Conservation (phyloP, 306 rosid genomes). For the Alnus glutinosa region DNA sequence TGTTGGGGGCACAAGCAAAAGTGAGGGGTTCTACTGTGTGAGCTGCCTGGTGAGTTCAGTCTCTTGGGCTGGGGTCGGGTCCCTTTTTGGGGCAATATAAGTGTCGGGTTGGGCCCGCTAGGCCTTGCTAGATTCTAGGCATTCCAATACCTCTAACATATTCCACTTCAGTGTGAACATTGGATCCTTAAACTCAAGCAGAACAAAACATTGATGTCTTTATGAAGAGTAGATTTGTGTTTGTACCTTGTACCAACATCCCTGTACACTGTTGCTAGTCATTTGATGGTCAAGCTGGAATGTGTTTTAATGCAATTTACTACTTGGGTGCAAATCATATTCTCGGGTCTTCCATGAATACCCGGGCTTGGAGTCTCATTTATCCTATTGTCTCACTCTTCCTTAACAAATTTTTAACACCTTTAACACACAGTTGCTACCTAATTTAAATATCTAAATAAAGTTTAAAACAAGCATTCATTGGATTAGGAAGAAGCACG, state of each 20-base stretch:
- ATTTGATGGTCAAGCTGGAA: background rate
- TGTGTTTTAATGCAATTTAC: background rate
- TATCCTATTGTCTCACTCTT: background rate
- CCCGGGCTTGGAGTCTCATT: background rate
- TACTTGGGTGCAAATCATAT: background rate
- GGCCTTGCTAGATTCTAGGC: too few relatives aligned
- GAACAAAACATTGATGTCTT: background rate
- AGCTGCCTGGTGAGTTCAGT: too few relatives aligned
- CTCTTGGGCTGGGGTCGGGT: too few relatives aligned
- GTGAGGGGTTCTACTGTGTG: too few relatives aligned
- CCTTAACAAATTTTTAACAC: background rate
- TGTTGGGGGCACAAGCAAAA: too few relatives aligned
- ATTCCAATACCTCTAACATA: too few relatives aligned
- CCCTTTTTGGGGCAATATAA: too few relatives aligned
- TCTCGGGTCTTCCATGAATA: background rate
- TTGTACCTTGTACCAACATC: background rate
- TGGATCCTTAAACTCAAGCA: background rate
- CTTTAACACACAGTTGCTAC: background rate
- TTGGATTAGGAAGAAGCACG: background rate
- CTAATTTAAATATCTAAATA: too few relatives aligned
- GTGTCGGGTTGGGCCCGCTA: too few relatives aligned
- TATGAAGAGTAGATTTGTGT: background rate
- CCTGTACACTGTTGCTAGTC: background rate
- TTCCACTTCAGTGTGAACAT: too few relatives aligned
- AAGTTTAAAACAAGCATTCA: background rate